Conservation (phyloP, 345 rosid species). For the Sisymbrium irio region DNA sequence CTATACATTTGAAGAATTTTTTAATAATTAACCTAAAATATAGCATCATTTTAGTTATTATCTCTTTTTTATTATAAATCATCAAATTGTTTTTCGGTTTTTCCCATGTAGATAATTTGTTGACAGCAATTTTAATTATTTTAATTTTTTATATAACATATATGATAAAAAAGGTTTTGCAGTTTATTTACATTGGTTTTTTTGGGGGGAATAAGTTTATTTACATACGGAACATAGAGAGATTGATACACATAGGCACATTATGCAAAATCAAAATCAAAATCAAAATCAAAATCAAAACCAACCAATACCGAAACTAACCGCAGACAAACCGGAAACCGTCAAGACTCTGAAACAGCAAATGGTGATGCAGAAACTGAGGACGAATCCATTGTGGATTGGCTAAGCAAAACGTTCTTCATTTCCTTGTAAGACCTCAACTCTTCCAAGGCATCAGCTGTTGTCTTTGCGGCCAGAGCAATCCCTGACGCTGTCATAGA, state of each 20-base stretch:
- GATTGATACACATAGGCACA: constrained; percentile 1
- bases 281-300: neutral
- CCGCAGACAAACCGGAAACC: no score
- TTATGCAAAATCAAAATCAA: neutral
- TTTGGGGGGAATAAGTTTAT: neutral
- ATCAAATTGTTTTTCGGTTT: no score
- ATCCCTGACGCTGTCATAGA: constrained; percentile 51
- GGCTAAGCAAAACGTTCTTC: constrained; percentile 58
- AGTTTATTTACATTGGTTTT: neutral
- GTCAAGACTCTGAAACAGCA: constrained; percentile 31
- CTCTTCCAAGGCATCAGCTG: constrained; percentile 89
- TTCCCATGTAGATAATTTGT: no score
- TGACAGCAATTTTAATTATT: no score
- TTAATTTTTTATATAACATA: neutral
- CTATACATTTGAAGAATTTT: no score
- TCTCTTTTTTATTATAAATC: no score
- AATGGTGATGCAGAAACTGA: constrained; percentile 26
- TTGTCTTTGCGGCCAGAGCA: constrained; percentile 52
- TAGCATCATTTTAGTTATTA: no score
- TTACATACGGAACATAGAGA: neutral
- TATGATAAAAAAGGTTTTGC: neutral
- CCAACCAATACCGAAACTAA: neutral
- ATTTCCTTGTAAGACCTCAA: constrained; percentile 64
- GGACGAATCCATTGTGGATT: constrained; percentile 24
- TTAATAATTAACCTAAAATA: no score